Evolutionary conservation across 1,284 basidiomycete species (phyloP).

Genomic region (Puccinia hordei): DNA sequence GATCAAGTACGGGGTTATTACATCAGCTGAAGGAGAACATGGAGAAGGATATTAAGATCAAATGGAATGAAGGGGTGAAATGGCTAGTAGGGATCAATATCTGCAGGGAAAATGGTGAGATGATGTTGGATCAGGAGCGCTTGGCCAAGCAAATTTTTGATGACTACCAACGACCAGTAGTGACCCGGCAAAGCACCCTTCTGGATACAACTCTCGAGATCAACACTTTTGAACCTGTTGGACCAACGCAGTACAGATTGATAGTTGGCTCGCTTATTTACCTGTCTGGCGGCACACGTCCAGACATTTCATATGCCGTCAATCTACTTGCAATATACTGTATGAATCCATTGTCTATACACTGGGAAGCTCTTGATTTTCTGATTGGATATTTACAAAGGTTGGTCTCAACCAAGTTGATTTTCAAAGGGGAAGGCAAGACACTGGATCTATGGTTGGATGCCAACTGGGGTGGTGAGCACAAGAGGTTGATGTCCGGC

Average conservation of each 20-base stretch:
- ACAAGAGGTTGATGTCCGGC: neutral
- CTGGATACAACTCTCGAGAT: neutral
- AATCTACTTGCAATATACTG: neutral
- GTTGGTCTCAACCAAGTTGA: neutral
- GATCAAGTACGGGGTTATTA: neutral
- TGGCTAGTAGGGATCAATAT: slow-evolving; percentile 3
- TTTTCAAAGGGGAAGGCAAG: too few relatives aligned
- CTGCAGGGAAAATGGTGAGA: neutral
- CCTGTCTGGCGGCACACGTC: too few relatives aligned
- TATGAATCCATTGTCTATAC: neutral
- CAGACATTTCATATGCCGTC: neutral
- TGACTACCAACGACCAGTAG: neutral
- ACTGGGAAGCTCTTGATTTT: slow-evolving; percentile 11
- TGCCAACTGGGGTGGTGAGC: slow-evolving; percentile 35
- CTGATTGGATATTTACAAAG: neutral
- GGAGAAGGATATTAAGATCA: neutral
- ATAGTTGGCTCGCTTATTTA: neutral
- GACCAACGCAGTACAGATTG: neutral
- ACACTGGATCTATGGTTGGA: neutral
- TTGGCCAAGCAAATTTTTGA: neutral
- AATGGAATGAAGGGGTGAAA: neutral
- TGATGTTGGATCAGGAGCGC: neutral
- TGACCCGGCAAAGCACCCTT: too few relatives aligned
- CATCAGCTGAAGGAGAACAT: neutral
- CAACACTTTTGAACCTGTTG: neutral